A percentile compares a stretch with the other conserved stretches of the same genome.
These are phyloP conservation scores for Sophora flavescens DNA, from an alignment of 306 rosid species.

Conservation along the genomic window DNA sequence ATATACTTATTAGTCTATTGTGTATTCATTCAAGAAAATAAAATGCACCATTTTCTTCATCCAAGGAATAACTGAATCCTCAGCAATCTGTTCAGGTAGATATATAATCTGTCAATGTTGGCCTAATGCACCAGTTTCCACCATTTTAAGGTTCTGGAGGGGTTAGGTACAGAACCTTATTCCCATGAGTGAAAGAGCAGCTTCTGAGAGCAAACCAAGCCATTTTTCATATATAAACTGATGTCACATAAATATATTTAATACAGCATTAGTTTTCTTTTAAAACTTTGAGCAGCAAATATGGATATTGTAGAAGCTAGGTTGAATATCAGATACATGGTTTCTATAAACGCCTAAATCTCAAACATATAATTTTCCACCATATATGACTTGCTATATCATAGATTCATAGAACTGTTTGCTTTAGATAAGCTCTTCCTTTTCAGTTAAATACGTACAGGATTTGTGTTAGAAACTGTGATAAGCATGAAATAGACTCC, in stretches of 20 bases:
- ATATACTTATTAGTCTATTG: background rate
- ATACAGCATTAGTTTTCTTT: too few relatives aligned
- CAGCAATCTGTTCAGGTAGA: background rate
- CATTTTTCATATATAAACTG: too few relatives aligned
- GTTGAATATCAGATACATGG: too few relatives aligned
- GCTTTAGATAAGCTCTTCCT: constrained; percentile 15
- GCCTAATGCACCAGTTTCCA: background rate
- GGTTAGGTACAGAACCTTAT: too few relatives aligned
- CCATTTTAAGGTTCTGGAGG: background rate
- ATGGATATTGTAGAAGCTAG: too few relatives aligned
- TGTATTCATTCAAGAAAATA: constrained; percentile 12
- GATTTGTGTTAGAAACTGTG: background rate
- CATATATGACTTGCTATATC: constrained; percentile 1
- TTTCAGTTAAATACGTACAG: background rate
- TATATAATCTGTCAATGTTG: background rate
- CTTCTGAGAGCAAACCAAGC: too few relatives aligned
- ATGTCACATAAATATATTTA: too few relatives aligned
- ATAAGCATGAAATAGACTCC: constrained; percentile 4
- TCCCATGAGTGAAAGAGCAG: too few relatives aligned
- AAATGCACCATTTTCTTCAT: background rate
- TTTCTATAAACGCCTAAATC: too few relatives aligned
- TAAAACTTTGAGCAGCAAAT: too few relatives aligned
- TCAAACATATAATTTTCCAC: too few relatives aligned
- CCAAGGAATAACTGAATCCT: background rate
- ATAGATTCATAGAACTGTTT: background rate